Percentiles rank a stretch among this genome's conserved stretches.
Conservation (phyloP, 2,329 filamentous ascomycete species). For the Xylariaceae sp. region DNA sequence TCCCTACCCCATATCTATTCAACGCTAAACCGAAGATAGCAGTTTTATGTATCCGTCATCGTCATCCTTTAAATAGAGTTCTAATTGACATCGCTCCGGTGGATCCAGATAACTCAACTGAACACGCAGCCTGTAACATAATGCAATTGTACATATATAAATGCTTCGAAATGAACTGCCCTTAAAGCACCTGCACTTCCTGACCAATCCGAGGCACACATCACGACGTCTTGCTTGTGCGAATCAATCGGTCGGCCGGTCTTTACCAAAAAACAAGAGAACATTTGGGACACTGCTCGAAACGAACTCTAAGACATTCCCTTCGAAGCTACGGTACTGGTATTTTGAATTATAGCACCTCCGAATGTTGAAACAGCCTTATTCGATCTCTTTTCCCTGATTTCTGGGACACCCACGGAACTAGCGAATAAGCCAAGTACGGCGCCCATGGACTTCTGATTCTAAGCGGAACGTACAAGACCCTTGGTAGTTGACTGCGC, state of each 20-base stretch:
- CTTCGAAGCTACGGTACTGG: neutral
- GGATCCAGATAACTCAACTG: conserved; percentile 14
- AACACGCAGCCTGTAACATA: conserved; percentile 19
- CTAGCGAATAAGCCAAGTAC: neutral
- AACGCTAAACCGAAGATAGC: conserved; percentile 7
- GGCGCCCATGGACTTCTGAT: conserved; percentile 7
- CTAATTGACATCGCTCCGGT: neutral
- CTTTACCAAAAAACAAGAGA: neutral
- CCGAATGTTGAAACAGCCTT: neutral
- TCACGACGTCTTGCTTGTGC: neutral
- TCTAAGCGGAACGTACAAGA: neutral
- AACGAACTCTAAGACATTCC: neutral
- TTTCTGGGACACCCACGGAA: too few relatives aligned
- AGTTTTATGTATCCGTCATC: neutral
- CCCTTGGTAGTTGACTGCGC: conserved; percentile 1
- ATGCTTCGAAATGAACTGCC: neutral
- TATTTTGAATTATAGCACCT: neutral
- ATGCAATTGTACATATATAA: neutral
- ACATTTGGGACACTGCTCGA: neutral
- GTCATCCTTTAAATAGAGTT: conserved; percentile 11
- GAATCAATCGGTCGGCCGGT: neutral
- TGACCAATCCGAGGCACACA: neutral
- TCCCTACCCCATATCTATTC: too few relatives aligned
- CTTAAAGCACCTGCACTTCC: neutral
- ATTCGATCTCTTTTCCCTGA: neutral